These are phyloP conservation scores for Cicer cuneatum DNA, from an alignment of 306 rosid genomes.

Conservation along the genomic window DNA sequence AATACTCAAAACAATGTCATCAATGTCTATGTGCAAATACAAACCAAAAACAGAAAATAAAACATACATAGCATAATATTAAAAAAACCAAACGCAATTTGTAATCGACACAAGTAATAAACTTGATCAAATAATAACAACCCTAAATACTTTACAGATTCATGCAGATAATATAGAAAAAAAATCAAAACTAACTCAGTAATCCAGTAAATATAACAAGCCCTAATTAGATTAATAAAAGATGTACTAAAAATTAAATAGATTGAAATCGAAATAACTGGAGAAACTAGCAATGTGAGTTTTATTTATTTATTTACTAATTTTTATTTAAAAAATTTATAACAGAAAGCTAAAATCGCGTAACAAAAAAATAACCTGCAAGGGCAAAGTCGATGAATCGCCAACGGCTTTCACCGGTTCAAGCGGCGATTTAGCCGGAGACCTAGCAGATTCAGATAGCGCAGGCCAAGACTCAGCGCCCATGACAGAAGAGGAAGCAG, in stretches of 20 bases:
- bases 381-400: slow-evolving; percentile 47
- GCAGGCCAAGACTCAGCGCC: slow-evolving; percentile 93
- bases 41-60: slow-evolving; percentile 10
- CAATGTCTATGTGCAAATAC: slow-evolving; percentile 37
- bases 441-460: slow-evolving; percentile 63
- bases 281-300: not conserved
- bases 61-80: not conserved
- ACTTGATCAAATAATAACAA: not conserved
- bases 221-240: not conserved
- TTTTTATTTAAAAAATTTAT: not conserved
- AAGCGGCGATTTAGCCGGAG: slow-evolving; percentile 52
- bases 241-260: not conserved
- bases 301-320: not conserved
- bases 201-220: not conserved
- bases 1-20: slow-evolving; percentile 29
- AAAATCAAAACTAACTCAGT: not conserved
- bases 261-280: not conserved
- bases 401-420: slow-evolving; percentile 55
- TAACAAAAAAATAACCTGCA: no score
- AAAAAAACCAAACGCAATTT: not conserved
- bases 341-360: no score
- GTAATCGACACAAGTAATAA: slow-evolving; percentile 4
- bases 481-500: slow-evolving; percentile 61
- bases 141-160: not conserved
- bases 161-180: not conserved